A percentile compares a stretch with the other conserved stretches of the same genome.
These are phyloP conservation scores for Ceratocystis diversiconidia DNA, from an alignment of 2,329 filamentous ascomycete species.

Conservation along the genomic window DNA sequence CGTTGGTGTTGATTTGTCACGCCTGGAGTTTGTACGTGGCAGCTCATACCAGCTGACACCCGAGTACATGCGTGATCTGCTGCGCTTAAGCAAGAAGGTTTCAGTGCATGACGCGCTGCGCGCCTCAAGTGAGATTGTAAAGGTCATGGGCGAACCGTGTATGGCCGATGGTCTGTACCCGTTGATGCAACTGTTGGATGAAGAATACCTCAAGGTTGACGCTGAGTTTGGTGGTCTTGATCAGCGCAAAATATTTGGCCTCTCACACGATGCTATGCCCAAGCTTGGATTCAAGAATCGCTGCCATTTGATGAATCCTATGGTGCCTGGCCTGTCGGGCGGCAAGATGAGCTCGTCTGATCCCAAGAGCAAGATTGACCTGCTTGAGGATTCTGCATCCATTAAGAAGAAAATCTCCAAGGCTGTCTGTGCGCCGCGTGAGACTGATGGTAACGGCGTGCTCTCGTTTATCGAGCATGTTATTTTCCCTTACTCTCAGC, in stretches of 20 bases:
- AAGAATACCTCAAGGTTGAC: conserved; percentile 77
- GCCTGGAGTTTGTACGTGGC: conserved; percentile 71
- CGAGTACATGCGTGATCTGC: conserved; percentile 79
- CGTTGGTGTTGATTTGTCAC: conserved; percentile 63
- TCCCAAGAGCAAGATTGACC: conserved; percentile 73
- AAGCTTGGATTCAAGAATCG: conserved; percentile 62
- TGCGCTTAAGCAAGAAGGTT: conserved; percentile 48
- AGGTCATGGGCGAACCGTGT: conserved; percentile 67
- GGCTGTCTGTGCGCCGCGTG: conserved; percentile 60
- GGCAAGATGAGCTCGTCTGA: conserved; percentile 79
- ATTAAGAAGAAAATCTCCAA: conserved; percentile 78
- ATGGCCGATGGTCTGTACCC: conserved; percentile 37
- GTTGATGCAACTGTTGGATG: conserved; percentile 70
- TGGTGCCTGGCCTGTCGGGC: conserved; percentile 74
- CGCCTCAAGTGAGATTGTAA: conserved; percentile 86
- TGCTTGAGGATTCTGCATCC: conserved; percentile 63
- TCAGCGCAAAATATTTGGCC: conserved; percentile 77
- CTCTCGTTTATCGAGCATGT: conserved; percentile 79
- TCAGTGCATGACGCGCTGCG: conserved; percentile 75
- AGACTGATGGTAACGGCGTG: conserved; percentile 73
- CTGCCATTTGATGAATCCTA: conserved; percentile 43
- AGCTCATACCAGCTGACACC: conserved; percentile 62
- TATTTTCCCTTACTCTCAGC: conserved; percentile 59
- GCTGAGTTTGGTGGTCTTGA: conserved; percentile 75
- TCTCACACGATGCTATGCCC: conserved; percentile 72